Evolutionary conservation across 2,329 filamentous ascomycete genomes (phyloP), one percentile per base, ranked within the genome.

Genomic region (Apiospora koreana): DNA sequence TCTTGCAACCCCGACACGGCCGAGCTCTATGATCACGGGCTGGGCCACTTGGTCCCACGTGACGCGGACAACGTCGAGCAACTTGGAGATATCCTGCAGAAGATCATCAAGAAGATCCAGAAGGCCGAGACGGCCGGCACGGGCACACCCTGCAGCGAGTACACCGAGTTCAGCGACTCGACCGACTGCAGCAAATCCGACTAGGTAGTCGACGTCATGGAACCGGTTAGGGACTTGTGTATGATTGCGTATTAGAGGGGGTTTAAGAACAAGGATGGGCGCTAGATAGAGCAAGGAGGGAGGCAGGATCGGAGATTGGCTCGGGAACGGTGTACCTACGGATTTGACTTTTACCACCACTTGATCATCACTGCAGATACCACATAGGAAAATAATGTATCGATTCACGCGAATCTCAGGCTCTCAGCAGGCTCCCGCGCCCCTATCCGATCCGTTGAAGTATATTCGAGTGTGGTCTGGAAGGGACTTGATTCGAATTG

Each of bases 1-100:
- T 76, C 84, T 42, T 85, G 83, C 67, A 79, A 84, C 68, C 76
- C 78, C 8, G 81, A 83, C 46, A 80, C 74, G 1, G 82, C 81
- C 0, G 79, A 79, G 64, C 74, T 85, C 6, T 84, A 84, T 43
- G 83, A 85, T 65, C 82, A 84, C 67, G 83, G 80, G 0, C 81
- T 81, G 42, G 83, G 83, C 0, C 83, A 85, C 72, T 79, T 79
- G 2, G 74, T 85, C 10, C 83, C 83, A 8, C 75, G 79, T 18
- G 76, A 76, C 62, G 74, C 76, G 54, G 74, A 77, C 31, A 81
- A 79, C 1, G 73, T 81, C 10, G 72, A 73, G 18, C 80, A 83
- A 65, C 75, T 83, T 18, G 74, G 76, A 9, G 74, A 76, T 23
- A 68, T 68, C 35, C 48, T 68, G 35, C 42, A 68, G 45, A 58